Conservation (phyloP, 371 early-diverging fungal species). For the Syncephalis fuscata region DNA sequence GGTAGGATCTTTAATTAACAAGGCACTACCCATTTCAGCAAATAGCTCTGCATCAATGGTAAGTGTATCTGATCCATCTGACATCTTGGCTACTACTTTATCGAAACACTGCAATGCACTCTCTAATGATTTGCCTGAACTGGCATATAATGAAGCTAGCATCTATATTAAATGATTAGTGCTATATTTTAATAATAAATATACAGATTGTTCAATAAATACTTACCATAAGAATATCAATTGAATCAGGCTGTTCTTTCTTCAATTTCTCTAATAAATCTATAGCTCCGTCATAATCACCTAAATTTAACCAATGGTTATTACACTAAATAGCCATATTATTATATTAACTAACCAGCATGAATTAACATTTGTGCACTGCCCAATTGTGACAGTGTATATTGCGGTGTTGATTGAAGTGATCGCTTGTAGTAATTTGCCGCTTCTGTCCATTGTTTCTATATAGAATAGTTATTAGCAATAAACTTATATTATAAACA, state of each 20-base stretch:
- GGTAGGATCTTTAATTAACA: too few species aligned
- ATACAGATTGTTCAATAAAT: neutral
- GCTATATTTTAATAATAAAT: neutral
- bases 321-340: neutral
- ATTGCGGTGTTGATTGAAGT: slow-evolving; percentile 40
- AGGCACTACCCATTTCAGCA: too few species aligned
- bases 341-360: slow-evolving; percentile 10
- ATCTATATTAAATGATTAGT: neutral
- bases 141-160: too few species aligned
- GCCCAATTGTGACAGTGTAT: slow-evolving; percentile 54
- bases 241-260: slow-evolving; percentile 33
- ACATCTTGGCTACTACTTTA: too few species aligned
- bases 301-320: slow-evolving; percentile 9
- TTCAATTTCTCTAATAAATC: slow-evolving; percentile 57
- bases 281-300: slow-evolving; percentile 32
- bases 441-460: slow-evolving; percentile 49
- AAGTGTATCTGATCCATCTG: too few species aligned
- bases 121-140: too few species aligned
- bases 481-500: neutral
- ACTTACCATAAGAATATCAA: slow-evolving; percentile 38
- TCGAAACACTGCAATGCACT: too few species aligned
- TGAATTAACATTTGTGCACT: slow-evolving; percentile 54
- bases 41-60: too few species aligned
- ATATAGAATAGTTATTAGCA: neutral
- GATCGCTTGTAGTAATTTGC: slow-evolving; percentile 48